These are phyloP conservation scores for Seminavis robusta DNA, from an alignment of 108 stramenopile genomes.

Conservation along the genomic window DNA sequence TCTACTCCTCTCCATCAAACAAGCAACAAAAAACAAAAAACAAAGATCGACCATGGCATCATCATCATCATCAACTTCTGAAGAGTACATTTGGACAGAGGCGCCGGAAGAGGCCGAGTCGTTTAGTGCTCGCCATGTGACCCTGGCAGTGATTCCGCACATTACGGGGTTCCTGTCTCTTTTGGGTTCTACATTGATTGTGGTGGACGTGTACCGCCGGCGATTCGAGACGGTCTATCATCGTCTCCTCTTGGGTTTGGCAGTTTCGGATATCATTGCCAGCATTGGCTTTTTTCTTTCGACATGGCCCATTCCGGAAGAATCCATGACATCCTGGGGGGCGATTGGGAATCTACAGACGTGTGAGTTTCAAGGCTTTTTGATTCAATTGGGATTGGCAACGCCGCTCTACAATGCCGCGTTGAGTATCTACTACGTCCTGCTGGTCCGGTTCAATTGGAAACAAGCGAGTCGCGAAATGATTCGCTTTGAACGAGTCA, in stretches of 20 bases:
- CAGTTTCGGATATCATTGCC: constrained; percentile 9
- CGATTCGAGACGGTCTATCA: too few relatives aligned
- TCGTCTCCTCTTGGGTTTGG: constrained; percentile 26
- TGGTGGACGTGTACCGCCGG: background rate
- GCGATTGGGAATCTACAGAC: constrained; percentile 30
- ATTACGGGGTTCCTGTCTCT: background rate
- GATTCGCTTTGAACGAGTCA: constrained; percentile 11
- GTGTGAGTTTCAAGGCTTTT: constrained; percentile 54
- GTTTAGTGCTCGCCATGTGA: background rate
- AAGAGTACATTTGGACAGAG: too few relatives aligned
- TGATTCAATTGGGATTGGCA: constrained; percentile 29
- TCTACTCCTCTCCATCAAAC: too few relatives aligned
- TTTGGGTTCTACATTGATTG: constrained; percentile 3
- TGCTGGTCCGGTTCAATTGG: constrained; percentile 16
- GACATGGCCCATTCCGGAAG: constrained; percentile 44
- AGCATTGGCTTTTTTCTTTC: constrained; percentile 23
- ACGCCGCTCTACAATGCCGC: constrained; percentile 42
- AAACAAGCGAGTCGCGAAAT: constrained; percentile 2
- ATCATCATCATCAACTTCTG: too few relatives aligned
- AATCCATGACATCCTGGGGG: constrained; percentile 12
- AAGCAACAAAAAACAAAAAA: too few relatives aligned
- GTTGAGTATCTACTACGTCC: constrained; percentile 23
- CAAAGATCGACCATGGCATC: too few relatives aligned
- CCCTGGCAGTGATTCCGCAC: background rate
- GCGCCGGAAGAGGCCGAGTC: too few relatives aligned